Base-by-base conservation (phyloP, 78 protist species). In the Dictyostelium capitatum region DNA sequence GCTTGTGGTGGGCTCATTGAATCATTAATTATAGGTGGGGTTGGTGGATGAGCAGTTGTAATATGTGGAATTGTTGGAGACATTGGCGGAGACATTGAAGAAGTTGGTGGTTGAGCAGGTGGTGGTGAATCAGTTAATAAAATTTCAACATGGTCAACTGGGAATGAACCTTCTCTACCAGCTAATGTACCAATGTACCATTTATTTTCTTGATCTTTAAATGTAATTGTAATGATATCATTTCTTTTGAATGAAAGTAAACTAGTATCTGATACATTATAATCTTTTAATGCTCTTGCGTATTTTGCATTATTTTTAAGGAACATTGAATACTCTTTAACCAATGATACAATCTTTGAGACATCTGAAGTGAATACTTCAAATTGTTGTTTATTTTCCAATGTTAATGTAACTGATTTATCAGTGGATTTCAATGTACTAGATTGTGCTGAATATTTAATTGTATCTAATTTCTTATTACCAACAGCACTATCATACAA, bases 91-190 rank as follows among this genome's bases (percentile, higher is more conserved):
- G 91, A 47, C 15, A 67, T 25, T 23, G 67, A 47, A 4, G 70
- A n/a, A 43, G n/a, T 65, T 51, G 83, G 83, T 54, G 56, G 67
- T 74, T 25, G 50, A 19, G 41, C 43, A n/a, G 89, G 46, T 69
- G 89, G 73, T 50, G 70, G 59, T 37, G 25, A 10, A 37, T 87
- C 93, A 6, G 80, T 32, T 53, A 87, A 64, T 20, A 87, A 43
- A 7, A 87, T 87, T 19, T 87, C 93, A 37, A 87, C 93, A 77
- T 87, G 84, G 51, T 87, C 93, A 0, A 87, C 93, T 77, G 93
- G 93, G 93, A 87, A 87, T n/a, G 93, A 87, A 78, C 93, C 93
- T 65, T 87, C 93, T 37, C 9, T 64, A n/a, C 84, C 84, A 77
- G 77, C 78, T 30, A 87, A 73, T 10, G 54, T 11, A 78, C 93